Base-by-base conservation (phyloP, 2,329 filamentous ascomycete genomes). In the Colletotrichum lindemuthianum region DNA sequence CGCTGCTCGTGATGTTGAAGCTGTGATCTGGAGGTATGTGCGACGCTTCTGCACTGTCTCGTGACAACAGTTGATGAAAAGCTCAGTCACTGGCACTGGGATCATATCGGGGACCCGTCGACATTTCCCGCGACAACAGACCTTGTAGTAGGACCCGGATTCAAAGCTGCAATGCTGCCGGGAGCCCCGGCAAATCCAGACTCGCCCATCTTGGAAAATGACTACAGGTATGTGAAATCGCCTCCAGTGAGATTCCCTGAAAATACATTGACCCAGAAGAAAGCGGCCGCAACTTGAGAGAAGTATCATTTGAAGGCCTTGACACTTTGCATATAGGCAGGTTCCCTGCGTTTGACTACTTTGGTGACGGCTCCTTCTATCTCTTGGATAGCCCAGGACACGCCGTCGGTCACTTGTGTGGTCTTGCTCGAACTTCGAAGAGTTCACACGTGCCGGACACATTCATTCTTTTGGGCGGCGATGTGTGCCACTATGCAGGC, bases 111-210 rank as follows among this genome's bases (percentile, higher is more conserved):
- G 0, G 80, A 86, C 59, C 75, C 79, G 0, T 77, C 78, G 0
- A 73, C 71, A 0, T 87, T 87, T 52, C 82, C 83, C 1, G 1
- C 68, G 0, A 72, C 68, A 1, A 84, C 83, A 1, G 76, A 80
- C 8, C 68, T 88, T 0, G 68, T 87, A 37, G 83, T 86, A 4
- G 86, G 85, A 0, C 80, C 84, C 0, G 84, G 84, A 0, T 82
- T 86, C 70, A 81, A 79, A 51, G 65, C 77, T 2, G 71, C 71
- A 0, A 78, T 82, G 68, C 69, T 81, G 3, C 84, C 84, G 0
- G 83, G 81, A 1, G 83, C 77, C 52, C 85, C 84, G 0, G 60
- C 69, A 2, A 75, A 78, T 24, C 70, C 72, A 2, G 68, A 79
- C 0, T 75, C 74, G 1, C 69, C 70, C 0, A 69, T 81, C 0